These are phyloP conservation scores for Ciborinia camelliae DNA, from an alignment of 2,329 filamentous ascomycete species.

Conservation along the genomic window DNA sequence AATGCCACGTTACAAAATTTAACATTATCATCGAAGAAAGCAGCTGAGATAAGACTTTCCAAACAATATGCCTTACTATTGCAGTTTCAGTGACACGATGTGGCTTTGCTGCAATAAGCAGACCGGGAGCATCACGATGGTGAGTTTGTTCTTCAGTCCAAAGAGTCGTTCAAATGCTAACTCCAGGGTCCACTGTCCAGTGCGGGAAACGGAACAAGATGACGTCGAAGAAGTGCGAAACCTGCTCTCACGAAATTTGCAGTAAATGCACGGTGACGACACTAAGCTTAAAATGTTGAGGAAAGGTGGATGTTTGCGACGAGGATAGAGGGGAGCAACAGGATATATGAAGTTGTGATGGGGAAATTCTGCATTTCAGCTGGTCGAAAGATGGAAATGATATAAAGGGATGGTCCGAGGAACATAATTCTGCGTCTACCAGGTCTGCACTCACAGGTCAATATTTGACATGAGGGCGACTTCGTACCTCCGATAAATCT, in stretches of 20 bases:
- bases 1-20: not conserved
- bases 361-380: not conserved
- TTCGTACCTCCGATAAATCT: not conserved
- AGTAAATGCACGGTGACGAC: not conserved
- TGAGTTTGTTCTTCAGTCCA: not conserved
- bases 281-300: not conserved
- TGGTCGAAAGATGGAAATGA: not conserved
- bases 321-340: not conserved
- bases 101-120: not conserved
- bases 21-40: not conserved
- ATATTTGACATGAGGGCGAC: not conserved
- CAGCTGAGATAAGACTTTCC: not conserved
- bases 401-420: not conserved
- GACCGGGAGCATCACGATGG: not conserved
- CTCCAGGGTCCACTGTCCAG: not conserved
- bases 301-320: not conserved
- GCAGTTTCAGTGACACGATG: slow-evolving; percentile 8
- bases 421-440: not conserved
- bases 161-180: not conserved
- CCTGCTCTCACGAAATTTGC: not conserved
- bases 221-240: not conserved
- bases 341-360: not conserved
- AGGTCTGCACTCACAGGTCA: slow-evolving; percentile 6
- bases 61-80: slow-evolving; percentile 10
- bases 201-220: slow-evolving; percentile 9